A percentile compares a stretch with the other conserved stretches of the same genome.
phyloP scores from a whole-genome alignment of 495 filamentous ascomycete genomes.

The Aspergillus nidulans region DNA sequence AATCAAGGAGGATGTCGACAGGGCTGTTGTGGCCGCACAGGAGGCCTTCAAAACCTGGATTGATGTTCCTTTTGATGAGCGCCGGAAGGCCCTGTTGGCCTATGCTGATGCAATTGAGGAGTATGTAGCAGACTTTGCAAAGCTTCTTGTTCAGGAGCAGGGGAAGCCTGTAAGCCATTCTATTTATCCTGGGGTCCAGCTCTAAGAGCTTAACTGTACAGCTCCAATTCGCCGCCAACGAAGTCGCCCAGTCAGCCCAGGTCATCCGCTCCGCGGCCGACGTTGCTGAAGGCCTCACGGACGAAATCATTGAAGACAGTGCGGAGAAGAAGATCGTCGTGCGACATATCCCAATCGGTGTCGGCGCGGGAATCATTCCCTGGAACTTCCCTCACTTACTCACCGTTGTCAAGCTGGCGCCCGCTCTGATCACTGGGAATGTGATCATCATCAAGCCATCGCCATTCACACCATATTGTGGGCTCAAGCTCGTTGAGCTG shows the following conservation, averaged over 20 bases:
- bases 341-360: constrained; percentile 80
- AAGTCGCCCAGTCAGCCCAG: constrained; percentile 74
- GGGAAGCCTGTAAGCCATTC: too few relatives aligned
- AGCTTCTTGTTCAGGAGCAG: not conserved
- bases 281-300: too few relatives aligned
- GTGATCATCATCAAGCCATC: constrained; percentile 85
- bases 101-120: constrained; percentile 12
- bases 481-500: constrained; percentile 84
- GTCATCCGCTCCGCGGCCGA: too few relatives aligned
- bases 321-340: too few relatives aligned
- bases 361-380: constrained; percentile 87
- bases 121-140: not conserved
- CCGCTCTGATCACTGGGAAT: constrained; percentile 85
- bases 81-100: constrained; percentile 28
- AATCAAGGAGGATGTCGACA: constrained; percentile 6
- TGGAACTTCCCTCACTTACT: constrained; percentile 98
- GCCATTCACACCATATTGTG: constrained; percentile 83
- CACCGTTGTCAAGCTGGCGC: constrained; percentile 74
- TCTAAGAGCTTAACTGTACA: constrained; percentile 6
- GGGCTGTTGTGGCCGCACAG: constrained; percentile 38
- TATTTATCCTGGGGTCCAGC: too few relatives aligned
- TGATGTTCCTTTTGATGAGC: not conserved
- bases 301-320: too few relatives aligned
- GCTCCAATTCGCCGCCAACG: constrained; percentile 36
- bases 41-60: constrained; percentile 11